Base-by-base conservation (phyloP, 2,329 filamentous ascomycete genomes). In the Cladosporium sphaerospermum region DNA sequence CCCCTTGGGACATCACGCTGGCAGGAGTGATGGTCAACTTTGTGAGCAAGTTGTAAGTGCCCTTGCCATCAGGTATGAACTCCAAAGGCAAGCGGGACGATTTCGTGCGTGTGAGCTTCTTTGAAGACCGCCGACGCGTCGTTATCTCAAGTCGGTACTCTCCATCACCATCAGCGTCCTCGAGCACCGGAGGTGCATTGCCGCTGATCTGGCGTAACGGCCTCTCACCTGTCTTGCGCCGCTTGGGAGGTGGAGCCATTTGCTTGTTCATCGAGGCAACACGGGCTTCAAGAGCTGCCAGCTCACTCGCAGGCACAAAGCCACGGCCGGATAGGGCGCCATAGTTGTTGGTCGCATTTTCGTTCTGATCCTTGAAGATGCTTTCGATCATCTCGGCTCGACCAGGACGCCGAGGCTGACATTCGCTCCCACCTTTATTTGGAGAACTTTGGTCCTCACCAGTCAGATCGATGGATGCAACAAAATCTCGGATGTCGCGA, bases 71-170 rank as follows among this genome's bases (percentile, higher is more conserved):
- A 1, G 71, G 71, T 4, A 64, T 63, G 7, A 64, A 65, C 54
- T 75, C 70, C 5, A 75, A 67, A 0, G 70, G 68, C 0, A 75
- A 60, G 9, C 55, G 62, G 1, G 66, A 68, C 1, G 71, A 72
- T 44, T 67, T 70, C 4, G 61, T 67, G 3, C 67, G 65, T 4
- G 52, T 57, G 4, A 58, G 43, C 36, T 61, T 62, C 14, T 45
- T 45, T 2, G 59, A 59, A 41, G 53, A 54, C n/a, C 61, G 62
- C 13, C 62, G 57, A 33, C 58, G 55, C 18, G 58, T 55, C 3
- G 11, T 16, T 7, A 18, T 52, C 5, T 45, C 53, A 28, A 57
- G 59, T 8, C 31, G 57, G 28, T 57, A 49, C 16, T 58, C 58
- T 10, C 49, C 46, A 9, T 59, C 55, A 23, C 50, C 51, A 18